Base-by-base conservation (phyloP, 1,284 basidiomycete species). In the Ceratobasidium sp. region DNA sequence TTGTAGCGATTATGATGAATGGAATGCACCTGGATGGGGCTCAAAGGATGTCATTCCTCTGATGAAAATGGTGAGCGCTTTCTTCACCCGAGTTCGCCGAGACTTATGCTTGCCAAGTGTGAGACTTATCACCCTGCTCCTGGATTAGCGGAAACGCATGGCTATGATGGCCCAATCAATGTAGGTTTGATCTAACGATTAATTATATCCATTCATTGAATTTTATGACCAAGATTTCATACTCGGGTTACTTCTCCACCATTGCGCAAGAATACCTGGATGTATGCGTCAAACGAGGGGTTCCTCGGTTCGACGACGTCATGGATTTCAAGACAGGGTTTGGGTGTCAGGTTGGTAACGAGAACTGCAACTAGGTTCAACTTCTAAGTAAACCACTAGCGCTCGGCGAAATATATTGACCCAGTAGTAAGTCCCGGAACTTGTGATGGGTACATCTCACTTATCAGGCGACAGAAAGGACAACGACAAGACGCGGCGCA, bases 1-100 rank as follows among this genome's bases (percentile, higher is more conserved):
- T 42, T 27, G 12, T n/a, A 68, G 65, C 22, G 65, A 68, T n/a
- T 56, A 43, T 49, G 65, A 56, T 47, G 65, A 68, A 25, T 68
- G 65, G 65, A 56, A 68, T n/a, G 49, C 65, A 42, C 40, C 52
- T 7, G 65, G 65, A 5, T 68, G 65, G 65, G 22, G 42, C 4
- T 27, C 65, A 3, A 49, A 68, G 17, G 43, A 68, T 49, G n/a
- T 68, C 32, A 43, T 68, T 6, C 65, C 65, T 17, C 13, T 68
- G n/a, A 20, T 68, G 15, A 27, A 27, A 22, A 68, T 56, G 65
- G 65, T 56, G 20, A 35, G 6, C 20, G 1, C 1, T 29, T 32
- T 13, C 8, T 29, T 15, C 8, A 22, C 22, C 10, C 5, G 7
- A 31, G 22, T 27, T 22, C 20, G 4, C n/a, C 34, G 20, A 52